Conservation (phyloP, 129 eudicot genomes). For the Tagetes patula region DNA sequence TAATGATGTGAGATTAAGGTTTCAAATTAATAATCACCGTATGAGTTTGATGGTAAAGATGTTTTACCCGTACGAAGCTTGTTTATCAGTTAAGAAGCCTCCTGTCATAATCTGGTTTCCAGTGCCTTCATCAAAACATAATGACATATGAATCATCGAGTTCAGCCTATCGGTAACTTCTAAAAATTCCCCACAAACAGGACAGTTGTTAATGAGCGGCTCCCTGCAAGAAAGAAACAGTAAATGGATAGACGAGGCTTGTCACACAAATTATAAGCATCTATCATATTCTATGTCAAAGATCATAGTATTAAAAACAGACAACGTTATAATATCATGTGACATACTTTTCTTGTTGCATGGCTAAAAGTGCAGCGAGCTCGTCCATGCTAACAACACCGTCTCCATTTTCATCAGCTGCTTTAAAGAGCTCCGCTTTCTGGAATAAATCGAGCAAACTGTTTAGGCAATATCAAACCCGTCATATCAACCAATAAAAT, state of each 20-base stretch:
- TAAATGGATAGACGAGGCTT: constrained; percentile 7
- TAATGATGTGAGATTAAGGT: constrained; percentile 27
- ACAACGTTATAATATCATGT: background rate
- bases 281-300: background rate
- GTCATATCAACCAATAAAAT: background rate
- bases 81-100: constrained; percentile 94
- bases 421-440: constrained; percentile 92
- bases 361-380: constrained; percentile 83
- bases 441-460: constrained; percentile 27
- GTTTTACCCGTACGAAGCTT: constrained; percentile 88
- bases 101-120: constrained; percentile 95
- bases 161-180: constrained; percentile 65
- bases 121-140: constrained; percentile 97
- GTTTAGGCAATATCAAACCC: constrained; percentile 5
- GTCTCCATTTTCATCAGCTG: constrained; percentile 87
- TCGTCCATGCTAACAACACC: constrained; percentile 95
- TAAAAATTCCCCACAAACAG: constrained; percentile 91
- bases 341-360: constrained; percentile 89
- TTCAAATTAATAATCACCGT: background rate
- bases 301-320: background rate
- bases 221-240: constrained; percentile 50
- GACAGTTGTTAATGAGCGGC: constrained; percentile 78
- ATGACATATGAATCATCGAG: constrained; percentile 78
- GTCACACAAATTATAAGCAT: background rate
- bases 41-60: constrained; percentile 6